These are phyloP conservation scores for Paraleonurus japonicus DNA, from an alignment of 257 asterid genomes.

Conservation along the genomic window DNA sequence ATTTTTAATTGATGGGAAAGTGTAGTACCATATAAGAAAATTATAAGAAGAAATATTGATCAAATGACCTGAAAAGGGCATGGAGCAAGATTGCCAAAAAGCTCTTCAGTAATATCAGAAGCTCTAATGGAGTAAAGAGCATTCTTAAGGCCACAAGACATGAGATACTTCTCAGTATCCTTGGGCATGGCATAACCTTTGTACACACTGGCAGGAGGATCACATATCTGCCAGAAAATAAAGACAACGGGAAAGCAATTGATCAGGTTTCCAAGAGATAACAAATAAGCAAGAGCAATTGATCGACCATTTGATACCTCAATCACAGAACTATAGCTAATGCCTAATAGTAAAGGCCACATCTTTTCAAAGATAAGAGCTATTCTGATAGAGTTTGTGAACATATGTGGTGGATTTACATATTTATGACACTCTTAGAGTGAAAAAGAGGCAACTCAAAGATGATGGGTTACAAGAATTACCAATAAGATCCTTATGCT, in stretches of 20 bases:
- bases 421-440: not conserved
- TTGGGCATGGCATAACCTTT: slow-evolving; percentile 82
- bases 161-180: slow-evolving; percentile 83
- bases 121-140: slow-evolving; percentile 86
- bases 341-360: not conserved
- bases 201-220: slow-evolving; percentile 91
- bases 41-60: not conserved
- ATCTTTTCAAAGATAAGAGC: not conserved
- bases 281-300: not conserved
- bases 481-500: not conserved
- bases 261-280: not conserved
- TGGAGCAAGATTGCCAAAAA: slow-evolving; percentile 72
- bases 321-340: not conserved
- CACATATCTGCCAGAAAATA: slow-evolving; percentile 59
- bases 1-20: not conserved
- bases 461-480: not conserved
- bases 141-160: slow-evolving; percentile 79
- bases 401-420: not conserved
- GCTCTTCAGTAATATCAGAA: slow-evolving; percentile 67
- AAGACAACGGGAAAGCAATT: slow-evolving; percentile 17
- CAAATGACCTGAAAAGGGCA: slow-evolving; percentile 76
- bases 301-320: no score
- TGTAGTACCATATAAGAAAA: not conserved
- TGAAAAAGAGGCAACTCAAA: not conserved
- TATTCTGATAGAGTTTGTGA: not conserved